Percentiles rank a stretch among this genome's conserved stretches.
Evolutionary conservation across 2,329 filamentous ascomycete genomes (phyloP).

Genomic region (Scopulariopsis brevicaulis): DNA sequence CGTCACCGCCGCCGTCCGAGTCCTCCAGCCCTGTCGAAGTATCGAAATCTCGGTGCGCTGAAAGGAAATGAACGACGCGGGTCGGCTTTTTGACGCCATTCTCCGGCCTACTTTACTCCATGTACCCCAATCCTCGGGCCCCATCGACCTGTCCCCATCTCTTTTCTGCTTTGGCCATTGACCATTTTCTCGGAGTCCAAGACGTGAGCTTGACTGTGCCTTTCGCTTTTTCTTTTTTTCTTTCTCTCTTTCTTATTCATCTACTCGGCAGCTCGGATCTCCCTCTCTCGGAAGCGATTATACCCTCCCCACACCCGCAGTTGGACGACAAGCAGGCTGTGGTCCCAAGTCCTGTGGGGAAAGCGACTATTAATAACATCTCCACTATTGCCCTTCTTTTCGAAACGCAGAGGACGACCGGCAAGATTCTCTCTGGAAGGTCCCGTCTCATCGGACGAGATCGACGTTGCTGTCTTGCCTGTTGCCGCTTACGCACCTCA

Average conservation of each 20-base stretch:
- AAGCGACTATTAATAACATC: background rate
- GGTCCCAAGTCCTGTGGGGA: background rate
- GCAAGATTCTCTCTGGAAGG: background rate
- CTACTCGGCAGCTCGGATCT: background rate
- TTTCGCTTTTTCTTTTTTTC: background rate
- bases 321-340: background rate
- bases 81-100: background rate
- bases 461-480: background rate
- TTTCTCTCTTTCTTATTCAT: background rate
- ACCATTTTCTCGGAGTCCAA: background rate
- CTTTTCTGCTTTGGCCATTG: background rate
- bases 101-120: background rate
- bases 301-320: background rate
- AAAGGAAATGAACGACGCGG: background rate
- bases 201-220: background rate
- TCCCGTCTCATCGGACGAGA: background rate
- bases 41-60: background rate
- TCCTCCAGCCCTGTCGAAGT: constrained; percentile 2
- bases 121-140: background rate
- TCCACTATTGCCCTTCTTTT: background rate
- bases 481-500: background rate
- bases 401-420: background rate
- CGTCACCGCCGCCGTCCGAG: constrained; percentile 4
- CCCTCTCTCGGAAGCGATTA: background rate
- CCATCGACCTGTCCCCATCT: background rate